Conservation (phyloP, 352 stramenopile genomes). For the Phytophthora chlamydospora region DNA sequence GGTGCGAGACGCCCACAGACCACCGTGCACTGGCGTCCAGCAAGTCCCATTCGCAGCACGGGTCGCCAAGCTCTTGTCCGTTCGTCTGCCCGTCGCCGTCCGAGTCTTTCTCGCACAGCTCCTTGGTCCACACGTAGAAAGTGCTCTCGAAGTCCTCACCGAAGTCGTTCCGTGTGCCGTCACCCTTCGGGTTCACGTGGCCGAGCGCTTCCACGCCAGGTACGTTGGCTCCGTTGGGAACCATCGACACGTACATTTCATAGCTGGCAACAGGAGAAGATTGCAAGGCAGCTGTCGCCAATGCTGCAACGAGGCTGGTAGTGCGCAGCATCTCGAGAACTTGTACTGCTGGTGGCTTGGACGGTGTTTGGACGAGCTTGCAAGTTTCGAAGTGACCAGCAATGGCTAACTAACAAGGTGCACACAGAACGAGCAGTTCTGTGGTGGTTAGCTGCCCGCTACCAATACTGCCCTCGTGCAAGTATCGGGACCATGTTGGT, state of each 20-base stretch:
- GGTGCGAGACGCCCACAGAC: constrained; percentile 24
- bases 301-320: neutral
- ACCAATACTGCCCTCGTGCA: neutral
- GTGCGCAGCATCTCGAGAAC: neutral
- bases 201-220: constrained; percentile 39
- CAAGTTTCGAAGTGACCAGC: no score
- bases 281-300: neutral
- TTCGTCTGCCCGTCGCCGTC: constrained; percentile 52
- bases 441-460: neutral
- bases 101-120: constrained; percentile 61
- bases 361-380: no score
- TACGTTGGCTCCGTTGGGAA: constrained; percentile 55
- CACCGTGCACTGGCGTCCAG: constrained; percentile 9
- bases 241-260: constrained; percentile 11
- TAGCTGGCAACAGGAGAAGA: neutral
- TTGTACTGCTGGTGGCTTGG: no score
- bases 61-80: constrained; percentile 74
- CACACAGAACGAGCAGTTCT: no score
- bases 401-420: no score
- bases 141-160: constrained; percentile 54
- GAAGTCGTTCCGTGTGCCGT: constrained; percentile 54
- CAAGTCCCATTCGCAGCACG: constrained; percentile 68
- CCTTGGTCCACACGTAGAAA: constrained; percentile 47
- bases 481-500: no score
- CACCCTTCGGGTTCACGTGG: constrained; percentile 41